Conservation (phyloP, 176 grass and related monocot species). For the Typha latifolia region DNA sequence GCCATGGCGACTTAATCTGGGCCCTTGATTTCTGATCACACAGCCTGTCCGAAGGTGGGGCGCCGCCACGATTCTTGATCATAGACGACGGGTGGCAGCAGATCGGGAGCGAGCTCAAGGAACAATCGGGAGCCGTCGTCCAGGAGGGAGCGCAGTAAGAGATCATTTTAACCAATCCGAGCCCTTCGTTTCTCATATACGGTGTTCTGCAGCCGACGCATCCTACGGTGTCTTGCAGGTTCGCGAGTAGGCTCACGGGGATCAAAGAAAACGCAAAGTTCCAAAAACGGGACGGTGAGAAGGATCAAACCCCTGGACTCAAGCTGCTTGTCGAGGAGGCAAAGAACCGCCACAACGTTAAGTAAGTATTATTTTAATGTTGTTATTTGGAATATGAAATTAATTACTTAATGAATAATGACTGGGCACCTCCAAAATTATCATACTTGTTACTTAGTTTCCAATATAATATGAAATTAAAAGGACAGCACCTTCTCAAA, state of each 20-base stretch:
- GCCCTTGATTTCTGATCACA: neutral
- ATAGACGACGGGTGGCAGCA: slow-evolving; percentile 87
- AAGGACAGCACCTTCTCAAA: no score
- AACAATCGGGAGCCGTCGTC: slow-evolving; percentile 14
- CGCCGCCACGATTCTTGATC: slow-evolving; percentile 69
- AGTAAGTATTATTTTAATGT: slow-evolving; percentile 1
- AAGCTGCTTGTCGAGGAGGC: slow-evolving; percentile 43
- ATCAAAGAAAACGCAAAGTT: slow-evolving; percentile 93
- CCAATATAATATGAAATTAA: no score
- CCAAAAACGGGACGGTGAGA: slow-evolving; percentile 18
- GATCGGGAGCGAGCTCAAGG: slow-evolving; percentile 44
- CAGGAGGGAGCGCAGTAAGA: slow-evolving; percentile 79
- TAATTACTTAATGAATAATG: no score
- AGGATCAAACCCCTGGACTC: slow-evolving; percentile 25
- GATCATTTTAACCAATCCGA: neutral
- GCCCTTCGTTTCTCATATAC: neutral
- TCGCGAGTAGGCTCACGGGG: slow-evolving; percentile 58
- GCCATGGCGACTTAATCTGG: neutral
- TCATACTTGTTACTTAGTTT: no score
- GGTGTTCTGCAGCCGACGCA: neutral
- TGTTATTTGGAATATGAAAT: neutral
- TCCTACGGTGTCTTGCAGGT: slow-evolving; percentile 8
- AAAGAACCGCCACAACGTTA: slow-evolving; percentile 39
- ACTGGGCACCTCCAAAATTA: no score
- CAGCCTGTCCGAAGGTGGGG: slow-evolving; percentile 52